These are phyloP conservation scores for Nicotiana attenuata DNA, from an alignment of 257 asterid species.

Conservation along the genomic window DNA sequence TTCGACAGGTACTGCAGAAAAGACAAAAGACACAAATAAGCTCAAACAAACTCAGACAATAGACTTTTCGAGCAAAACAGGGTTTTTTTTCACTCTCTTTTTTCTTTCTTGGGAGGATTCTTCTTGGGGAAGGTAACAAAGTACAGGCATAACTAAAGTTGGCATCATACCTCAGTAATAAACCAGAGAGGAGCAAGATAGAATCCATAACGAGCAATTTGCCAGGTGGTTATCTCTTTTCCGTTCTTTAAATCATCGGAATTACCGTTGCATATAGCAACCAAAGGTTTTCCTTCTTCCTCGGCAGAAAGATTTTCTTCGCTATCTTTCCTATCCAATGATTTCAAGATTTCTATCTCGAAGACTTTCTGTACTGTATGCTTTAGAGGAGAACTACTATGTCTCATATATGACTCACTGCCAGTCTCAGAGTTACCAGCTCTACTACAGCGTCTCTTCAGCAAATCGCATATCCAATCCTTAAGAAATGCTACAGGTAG, in stretches of 20 bases:
- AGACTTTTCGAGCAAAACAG: neutral
- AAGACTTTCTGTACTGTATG: slow-evolving; percentile 51
- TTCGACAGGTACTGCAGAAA: slow-evolving; percentile 80
- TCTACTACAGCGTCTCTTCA: slow-evolving; percentile 44
- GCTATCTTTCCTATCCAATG: slow-evolving; percentile 58
- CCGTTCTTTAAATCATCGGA: slow-evolving; percentile 31
- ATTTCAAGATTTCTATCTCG: slow-evolving; percentile 64
- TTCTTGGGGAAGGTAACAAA: neutral
- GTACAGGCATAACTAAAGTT: neutral
- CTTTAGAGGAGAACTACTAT: slow-evolving; percentile 52
- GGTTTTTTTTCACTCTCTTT: neutral
- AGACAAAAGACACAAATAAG: neutral
- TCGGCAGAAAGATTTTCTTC: slow-evolving; percentile 43
- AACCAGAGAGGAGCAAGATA: slow-evolving; percentile 98
- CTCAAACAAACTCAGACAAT: neutral
- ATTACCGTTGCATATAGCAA: slow-evolving; percentile 39
- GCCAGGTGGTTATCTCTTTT: slow-evolving; percentile 60
- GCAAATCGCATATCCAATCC: slow-evolving; percentile 52
- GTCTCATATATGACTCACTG: slow-evolving; percentile 29
- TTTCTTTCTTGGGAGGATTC: neutral
- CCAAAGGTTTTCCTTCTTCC: slow-evolving; percentile 67
- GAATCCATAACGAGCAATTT: slow-evolving; percentile 85
- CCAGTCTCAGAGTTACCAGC: slow-evolving; percentile 19
- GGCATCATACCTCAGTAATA: slow-evolving; percentile 64
- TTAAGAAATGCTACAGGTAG: slow-evolving; percentile 83